Evolutionary conservation across 2,329 filamentous ascomycete species (phyloP).

Genomic region (Ramichloridium luteum): DNA sequence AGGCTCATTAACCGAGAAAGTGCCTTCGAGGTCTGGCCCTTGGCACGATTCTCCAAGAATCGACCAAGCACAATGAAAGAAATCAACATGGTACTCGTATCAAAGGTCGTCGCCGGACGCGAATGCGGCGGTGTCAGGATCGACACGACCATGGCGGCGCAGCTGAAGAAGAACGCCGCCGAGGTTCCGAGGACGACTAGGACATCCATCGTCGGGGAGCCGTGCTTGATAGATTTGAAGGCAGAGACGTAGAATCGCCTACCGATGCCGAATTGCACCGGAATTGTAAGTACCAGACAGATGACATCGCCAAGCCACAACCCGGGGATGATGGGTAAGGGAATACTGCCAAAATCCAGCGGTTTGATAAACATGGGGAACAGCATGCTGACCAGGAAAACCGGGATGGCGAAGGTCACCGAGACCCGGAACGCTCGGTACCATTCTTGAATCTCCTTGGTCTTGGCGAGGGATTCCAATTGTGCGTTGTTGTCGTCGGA

Average conservation of each 20-base stretch:
- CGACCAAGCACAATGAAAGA: slow-evolving; percentile 87
- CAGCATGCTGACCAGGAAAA: slow-evolving; percentile 87
- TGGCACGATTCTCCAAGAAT: slow-evolving; percentile 86
- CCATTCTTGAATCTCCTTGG: slow-evolving; percentile 93
- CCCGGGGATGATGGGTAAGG: slow-evolving; percentile 53
- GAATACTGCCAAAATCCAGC: slow-evolving; percentile 63
- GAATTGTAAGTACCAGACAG: slow-evolving; percentile 73
- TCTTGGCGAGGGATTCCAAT: slow-evolving; percentile 89
- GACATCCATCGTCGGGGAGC: slow-evolving; percentile 94
- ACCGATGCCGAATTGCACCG: slow-evolving; percentile 92
- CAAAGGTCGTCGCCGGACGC: slow-evolving; percentile 80
- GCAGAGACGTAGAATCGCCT: slow-evolving; percentile 87
- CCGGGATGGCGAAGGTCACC: slow-evolving; percentile 70
- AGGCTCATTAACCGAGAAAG: slow-evolving; percentile 90
- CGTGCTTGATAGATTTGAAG: slow-evolving; percentile 85
- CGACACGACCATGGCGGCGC: slow-evolving; percentile 75
- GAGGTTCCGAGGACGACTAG: slow-evolving; percentile 88
- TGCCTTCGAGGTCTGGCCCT: slow-evolving; percentile 90
- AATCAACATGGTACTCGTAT: slow-evolving; percentile 96
- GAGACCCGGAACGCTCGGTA: slow-evolving; percentile 67
- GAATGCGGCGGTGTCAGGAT: slow-evolving; percentile 62
- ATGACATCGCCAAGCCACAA: slow-evolving; percentile 80
- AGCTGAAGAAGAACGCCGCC: slow-evolving; percentile 90
- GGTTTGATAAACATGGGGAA: slow-evolving; percentile 71
- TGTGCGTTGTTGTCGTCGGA: slow-evolving; percentile 94